A percentile compares a stretch with the other conserved stretches of the same genome.
Conservation (phyloP, 345 rosid species). For the Ceriops decandra region DNA sequence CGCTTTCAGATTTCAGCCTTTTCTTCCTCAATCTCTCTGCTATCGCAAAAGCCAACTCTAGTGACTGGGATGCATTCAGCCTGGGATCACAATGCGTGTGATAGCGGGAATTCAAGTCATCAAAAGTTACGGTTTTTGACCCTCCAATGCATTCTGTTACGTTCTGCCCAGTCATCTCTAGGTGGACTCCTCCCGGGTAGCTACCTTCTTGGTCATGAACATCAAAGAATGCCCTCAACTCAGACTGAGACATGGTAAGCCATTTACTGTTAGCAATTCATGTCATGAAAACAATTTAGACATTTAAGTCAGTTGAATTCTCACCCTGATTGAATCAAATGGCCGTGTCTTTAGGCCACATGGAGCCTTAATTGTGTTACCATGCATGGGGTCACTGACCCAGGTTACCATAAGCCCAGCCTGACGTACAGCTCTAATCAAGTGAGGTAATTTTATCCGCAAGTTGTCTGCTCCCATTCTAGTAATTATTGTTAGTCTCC, state of each 20-base stretch:
- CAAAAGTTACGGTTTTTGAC: constrained; percentile 47
- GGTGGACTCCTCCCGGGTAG: constrained; percentile 54
- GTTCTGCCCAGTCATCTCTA: constrained; percentile 60
- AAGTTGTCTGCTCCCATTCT: constrained; percentile 72
- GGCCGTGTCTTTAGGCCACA: constrained; percentile 57
- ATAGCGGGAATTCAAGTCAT: constrained; percentile 52
- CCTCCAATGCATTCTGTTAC: constrained; percentile 64
- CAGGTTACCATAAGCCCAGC: constrained; percentile 66
- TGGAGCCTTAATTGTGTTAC: constrained; percentile 64
- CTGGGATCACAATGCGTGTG: constrained; percentile 56
- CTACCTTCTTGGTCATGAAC: constrained; percentile 64
- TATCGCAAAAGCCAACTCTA: constrained; percentile 53
- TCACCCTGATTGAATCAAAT: constrained; percentile 51
- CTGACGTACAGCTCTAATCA: constrained; percentile 55
- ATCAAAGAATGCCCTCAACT: constrained; percentile 56
- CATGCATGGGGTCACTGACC: constrained; percentile 76
- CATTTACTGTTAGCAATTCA: not conserved
- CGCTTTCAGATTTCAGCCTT: constrained; percentile 14
- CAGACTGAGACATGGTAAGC: constrained; percentile 30
- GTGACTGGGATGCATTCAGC: constrained; percentile 55
- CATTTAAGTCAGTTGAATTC: not conserved
- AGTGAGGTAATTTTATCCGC: constrained; percentile 55
- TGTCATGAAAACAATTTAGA: not conserved
- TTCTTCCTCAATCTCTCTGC: constrained; percentile 47
- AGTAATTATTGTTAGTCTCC: constrained; percentile 50